A percentile compares a stretch with the other conserved stretches of the same genome.
Evolutionary conservation across 2,329 filamentous ascomycete genomes (phyloP).

Genomic region (Didymella pinodella): DNA sequence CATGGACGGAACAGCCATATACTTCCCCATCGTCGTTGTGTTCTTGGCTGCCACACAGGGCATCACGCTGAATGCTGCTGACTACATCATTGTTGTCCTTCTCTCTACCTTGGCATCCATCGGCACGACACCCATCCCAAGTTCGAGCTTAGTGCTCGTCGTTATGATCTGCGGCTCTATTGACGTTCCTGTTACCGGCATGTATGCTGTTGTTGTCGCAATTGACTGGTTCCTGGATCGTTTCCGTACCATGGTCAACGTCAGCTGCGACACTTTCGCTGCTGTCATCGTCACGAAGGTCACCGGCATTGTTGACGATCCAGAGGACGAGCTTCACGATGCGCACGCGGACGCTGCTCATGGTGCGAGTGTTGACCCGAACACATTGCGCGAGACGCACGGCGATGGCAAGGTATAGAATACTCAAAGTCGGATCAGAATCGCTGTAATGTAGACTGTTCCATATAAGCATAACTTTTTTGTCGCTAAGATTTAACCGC

Average conservation of each 20-base stretch:
- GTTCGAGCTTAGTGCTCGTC: conserved; percentile 60
- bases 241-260: conserved; percentile 62
- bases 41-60: conserved; percentile 63
- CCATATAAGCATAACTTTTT: no score
- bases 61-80: conserved; percentile 51
- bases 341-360: conserved; percentile 16
- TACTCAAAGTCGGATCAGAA: not conserved
- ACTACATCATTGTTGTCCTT: conserved; percentile 61
- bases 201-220: conserved; percentile 63
- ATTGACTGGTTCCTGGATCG: conserved; percentile 66
- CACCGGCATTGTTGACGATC: conserved; percentile 45
- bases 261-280: conserved; percentile 61
- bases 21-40: conserved; percentile 62
- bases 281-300: conserved; percentile 53
- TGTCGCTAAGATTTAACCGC: not conserved
- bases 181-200: conserved; percentile 57
- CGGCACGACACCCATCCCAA: conserved; percentile 63
- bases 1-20: conserved; percentile 59
- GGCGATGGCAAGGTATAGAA: conserved; percentile 20
- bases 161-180: conserved; percentile 60
- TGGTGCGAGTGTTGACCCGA: conserved; percentile 8
- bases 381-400: conserved; percentile 21
- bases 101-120: conserved; percentile 62
- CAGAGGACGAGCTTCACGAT: conserved; percentile 25
- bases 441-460: not conserved